Base-by-base conservation (phyloP, 139 green algal species). In the Closterium sp. region DNA sequence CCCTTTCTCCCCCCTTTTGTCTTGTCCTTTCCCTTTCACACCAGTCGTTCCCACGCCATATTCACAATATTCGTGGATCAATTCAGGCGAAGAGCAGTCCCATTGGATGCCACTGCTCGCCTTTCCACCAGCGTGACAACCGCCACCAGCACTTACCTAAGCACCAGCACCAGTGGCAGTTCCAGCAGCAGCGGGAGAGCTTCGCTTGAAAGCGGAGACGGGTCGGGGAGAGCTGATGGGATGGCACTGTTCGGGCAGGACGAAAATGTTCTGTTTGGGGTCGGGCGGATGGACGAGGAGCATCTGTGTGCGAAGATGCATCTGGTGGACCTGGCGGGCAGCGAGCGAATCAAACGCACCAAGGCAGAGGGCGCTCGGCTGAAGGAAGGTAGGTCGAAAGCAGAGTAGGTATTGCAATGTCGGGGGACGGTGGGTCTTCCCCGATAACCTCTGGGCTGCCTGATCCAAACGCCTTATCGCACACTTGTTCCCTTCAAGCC, bases 51-150 rank as follows among this genome's bases (percentile, higher is more conserved):
- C n/a, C 98, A 99, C 89, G 98, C 98, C 28, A 99, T 99, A 93
- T 99, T 99, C 94, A 99, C 97, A 89, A 98, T 99, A 88, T 98
- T 97, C 0, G 84, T 99, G 31, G 98, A 99, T 96, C 97, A 99
- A 96, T 85, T 31, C 38, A 70, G 73, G 29, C 42, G 28, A 62
- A 22, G 73, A 5, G 62, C 62, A 79, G 62, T 24, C 17, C 19
- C 62, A 4, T 13, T 79, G 17, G 62, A 79, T 5, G 3, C 62
- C 62, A 27, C 62, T 13, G 24, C 62, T 79, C 62, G 62, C 5
- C 62, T 79, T 27, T 79, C 62, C 62, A 79, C 62, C 62, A 21
- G 85, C 62, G 13, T 50, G 38, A 50, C 38, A 50, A 50, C 38
- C 38, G 38, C 38, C 38, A 79, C 62, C 0, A 5, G 17, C 17